Conservation (phyloP, 805 yeast genomes). For the Zygotorulaspora chibaensis region DNA sequence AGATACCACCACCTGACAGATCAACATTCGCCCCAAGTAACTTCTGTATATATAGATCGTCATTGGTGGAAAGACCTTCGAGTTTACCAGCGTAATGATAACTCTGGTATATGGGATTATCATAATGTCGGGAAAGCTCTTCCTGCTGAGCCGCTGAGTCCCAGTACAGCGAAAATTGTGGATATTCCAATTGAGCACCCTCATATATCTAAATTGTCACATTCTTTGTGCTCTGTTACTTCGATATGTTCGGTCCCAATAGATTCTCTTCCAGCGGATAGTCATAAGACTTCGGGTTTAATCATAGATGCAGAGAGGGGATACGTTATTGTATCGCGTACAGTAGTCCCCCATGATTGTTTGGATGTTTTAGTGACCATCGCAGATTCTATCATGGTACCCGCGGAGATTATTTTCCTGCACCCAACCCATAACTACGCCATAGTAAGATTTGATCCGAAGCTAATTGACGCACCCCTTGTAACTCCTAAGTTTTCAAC, state of each 20-base stretch:
- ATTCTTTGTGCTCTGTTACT: constrained; percentile 69
- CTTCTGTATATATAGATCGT: constrained; percentile 70
- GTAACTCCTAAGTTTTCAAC: constrained; percentile 59
- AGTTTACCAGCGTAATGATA: constrained; percentile 59
- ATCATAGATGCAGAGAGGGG: constrained; percentile 80
- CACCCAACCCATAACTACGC: constrained; percentile 89
- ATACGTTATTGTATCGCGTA: constrained; percentile 71
- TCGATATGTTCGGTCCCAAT: constrained; percentile 62
- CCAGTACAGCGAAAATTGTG: constrained; percentile 64
- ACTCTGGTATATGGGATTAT: constrained; percentile 56
- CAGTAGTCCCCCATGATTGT: constrained; percentile 75
- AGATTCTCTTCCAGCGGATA: constrained; percentile 67
- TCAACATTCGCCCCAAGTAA: constrained; percentile 64
- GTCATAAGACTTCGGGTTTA: constrained; percentile 67
- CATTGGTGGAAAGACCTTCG: constrained; percentile 78
- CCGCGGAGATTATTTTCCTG: constrained; percentile 74
- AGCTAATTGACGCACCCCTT: constrained; percentile 65
- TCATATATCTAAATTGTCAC: constrained; percentile 51
- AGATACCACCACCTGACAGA: constrained; percentile 76
- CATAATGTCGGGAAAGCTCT: constrained; percentile 50
- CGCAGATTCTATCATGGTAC: constrained; percentile 79
- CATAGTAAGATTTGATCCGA: constrained; percentile 75
- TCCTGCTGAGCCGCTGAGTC: constrained; percentile 47
- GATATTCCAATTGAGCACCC: constrained; percentile 59
- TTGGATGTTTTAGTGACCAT: constrained; percentile 68